Conservation (phyloP, 345 rosid species). For the Gossypium raimondii region DNA sequence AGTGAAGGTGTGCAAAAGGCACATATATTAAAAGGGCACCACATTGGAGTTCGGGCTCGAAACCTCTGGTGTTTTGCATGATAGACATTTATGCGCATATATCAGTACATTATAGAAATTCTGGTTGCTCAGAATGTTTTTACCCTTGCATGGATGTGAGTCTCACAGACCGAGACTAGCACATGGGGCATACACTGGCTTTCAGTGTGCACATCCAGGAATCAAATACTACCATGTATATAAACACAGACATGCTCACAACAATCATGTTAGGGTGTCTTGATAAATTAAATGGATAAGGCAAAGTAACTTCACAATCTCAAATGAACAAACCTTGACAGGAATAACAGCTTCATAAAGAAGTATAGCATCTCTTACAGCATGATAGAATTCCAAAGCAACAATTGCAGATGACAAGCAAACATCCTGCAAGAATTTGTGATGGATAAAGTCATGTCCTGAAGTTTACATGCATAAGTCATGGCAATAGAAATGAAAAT, state of each 20-base stretch:
- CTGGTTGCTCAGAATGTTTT: not conserved
- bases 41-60: not conserved
- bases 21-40: not conserved
- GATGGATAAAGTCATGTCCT: slow-evolving; percentile 18
- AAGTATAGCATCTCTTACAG: slow-evolving; percentile 81
- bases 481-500: not conserved
- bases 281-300: not conserved
- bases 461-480: slow-evolving; percentile 4
- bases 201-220: not conserved
- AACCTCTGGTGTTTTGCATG: not conserved
- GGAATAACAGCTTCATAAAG: slow-evolving; percentile 91
- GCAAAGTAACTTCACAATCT: not conserved
- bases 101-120: not conserved
- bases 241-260: not conserved
- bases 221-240: not conserved
- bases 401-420: slow-evolving; percentile 84
- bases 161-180: not conserved
- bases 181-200: not conserved
- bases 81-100: not conserved
- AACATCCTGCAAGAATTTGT: slow-evolving; percentile 54
- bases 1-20: not conserved
- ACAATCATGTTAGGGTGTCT: not conserved
- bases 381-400: slow-evolving; percentile 75
- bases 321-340: slow-evolving; percentile 70
- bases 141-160: not conserved